Conservation (phyloP, 2,329 filamentous ascomycete species). For the Hymenoscyphus salicellus region DNA sequence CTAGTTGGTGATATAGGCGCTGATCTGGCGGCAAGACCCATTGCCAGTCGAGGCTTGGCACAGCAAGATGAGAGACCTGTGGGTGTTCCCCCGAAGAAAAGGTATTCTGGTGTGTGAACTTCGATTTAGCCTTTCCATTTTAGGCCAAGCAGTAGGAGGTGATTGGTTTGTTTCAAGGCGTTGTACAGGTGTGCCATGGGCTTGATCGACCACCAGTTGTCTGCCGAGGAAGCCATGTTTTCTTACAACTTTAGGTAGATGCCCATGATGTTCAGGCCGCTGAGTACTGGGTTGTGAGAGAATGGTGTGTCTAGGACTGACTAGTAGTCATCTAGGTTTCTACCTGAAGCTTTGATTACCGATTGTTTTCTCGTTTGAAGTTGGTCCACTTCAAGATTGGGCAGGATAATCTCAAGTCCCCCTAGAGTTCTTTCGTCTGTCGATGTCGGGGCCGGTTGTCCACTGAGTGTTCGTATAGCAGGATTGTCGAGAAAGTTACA, state of each 20-base stretch:
- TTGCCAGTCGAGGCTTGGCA: background rate
- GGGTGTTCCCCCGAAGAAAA: constrained; percentile 7
- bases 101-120: background rate
- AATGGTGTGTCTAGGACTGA: background rate
- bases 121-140: constrained; percentile 8
- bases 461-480: too few species aligned
- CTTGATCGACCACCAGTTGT: background rate
- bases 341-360: too few species aligned
- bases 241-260: background rate
- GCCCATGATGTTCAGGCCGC: background rate
- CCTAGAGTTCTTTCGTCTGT: too few species aligned
- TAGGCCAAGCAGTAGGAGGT: background rate
- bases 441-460: too few species aligned
- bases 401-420: too few species aligned
- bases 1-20: background rate
- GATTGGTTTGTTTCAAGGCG: background rate
- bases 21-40: background rate
- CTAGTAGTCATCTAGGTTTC: too few species aligned
- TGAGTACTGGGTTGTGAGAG: background rate
- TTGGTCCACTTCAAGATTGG: too few species aligned
- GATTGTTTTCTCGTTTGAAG: too few species aligned
- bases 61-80: background rate
- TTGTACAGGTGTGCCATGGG: background rate
- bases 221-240: background rate
- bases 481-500: too few species aligned